phyloP scores from a whole-genome alignment of 345 rosid genomes.

The Aquilaria sinensis region DNA sequence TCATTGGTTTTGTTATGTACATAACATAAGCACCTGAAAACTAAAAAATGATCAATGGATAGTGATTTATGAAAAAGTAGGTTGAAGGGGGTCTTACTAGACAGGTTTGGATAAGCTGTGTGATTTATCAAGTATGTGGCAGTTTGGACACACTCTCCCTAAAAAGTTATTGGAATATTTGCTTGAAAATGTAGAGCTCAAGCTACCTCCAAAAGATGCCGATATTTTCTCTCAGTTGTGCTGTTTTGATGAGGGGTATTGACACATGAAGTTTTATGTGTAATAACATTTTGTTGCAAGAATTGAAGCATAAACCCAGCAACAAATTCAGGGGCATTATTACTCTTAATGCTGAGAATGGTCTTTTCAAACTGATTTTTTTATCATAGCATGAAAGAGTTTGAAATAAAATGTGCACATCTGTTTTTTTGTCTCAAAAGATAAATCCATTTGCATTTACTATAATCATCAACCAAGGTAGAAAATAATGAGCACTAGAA shows the following conservation, averaged over 20 bases:
- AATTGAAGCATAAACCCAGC: too few relatives aligned
- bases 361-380: too few relatives aligned
- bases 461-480: too few relatives aligned
- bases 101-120: background rate
- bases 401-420: too few relatives aligned
- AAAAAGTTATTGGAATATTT: background rate
- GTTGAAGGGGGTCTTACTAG: background rate
- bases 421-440: too few relatives aligned
- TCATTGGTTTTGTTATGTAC: background rate
- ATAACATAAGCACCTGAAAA: background rate
- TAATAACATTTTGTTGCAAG: too few relatives aligned
- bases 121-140: background rate
- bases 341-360: too few relatives aligned
- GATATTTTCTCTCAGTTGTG: background rate
- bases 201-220: background rate
- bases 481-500: too few relatives aligned
- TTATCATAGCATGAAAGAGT: too few relatives aligned
- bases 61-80: background rate
- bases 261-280: too few relatives aligned
- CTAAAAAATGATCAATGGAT: background rate
- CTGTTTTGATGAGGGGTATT: background rate
- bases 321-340: too few relatives aligned
- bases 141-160: background rate
- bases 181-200: background rate
- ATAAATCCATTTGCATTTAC: too few relatives aligned